phyloP scores from a whole-genome alignment of 2,329 filamentous ascomycete genomes.

The Gliomastix tumulicola region DNA sequence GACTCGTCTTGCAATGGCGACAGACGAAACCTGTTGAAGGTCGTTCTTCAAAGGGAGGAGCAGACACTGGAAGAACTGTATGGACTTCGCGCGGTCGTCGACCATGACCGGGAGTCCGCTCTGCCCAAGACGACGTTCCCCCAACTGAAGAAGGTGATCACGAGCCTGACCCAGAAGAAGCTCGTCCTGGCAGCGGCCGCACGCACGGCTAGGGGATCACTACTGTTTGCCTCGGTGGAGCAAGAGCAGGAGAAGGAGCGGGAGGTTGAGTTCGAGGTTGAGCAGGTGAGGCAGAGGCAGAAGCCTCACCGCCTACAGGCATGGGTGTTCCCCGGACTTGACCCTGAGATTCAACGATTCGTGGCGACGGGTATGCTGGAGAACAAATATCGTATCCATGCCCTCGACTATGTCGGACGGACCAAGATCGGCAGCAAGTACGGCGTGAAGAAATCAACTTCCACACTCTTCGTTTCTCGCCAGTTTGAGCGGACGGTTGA shows the following conservation, averaged over 20 bases:
- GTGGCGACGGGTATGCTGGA: conserved; percentile 32
- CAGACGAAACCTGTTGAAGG: conserved; percentile 19
- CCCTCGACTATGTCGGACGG: conserved; percentile 30
- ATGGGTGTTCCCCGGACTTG: conserved; percentile 34
- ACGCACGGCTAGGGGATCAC: too few species aligned
- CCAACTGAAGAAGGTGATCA: too few species aligned
- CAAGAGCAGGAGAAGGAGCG: conserved; percentile 51
- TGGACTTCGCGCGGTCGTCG: too few species aligned
- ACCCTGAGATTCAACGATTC: conserved; percentile 37
- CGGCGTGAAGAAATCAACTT: conserved; percentile 3
- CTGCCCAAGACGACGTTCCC: too few species aligned
- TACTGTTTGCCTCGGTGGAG: conserved; percentile 53
- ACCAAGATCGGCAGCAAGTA: conserved; percentile 26
- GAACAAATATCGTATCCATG: too few species aligned
- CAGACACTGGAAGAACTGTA: conserved; percentile 1
- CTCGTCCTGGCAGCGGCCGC: too few species aligned
- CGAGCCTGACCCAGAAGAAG: too few species aligned
- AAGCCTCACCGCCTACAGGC: conserved; percentile 31
- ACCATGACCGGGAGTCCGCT: too few species aligned
- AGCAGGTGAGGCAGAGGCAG: conserved; percentile 48
- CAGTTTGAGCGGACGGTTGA: background rate
- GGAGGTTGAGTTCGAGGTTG: conserved; percentile 52
- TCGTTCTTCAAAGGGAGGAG: conserved; percentile 36
- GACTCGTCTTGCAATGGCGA: too few species aligned
- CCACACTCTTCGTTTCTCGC: background rate